Evolutionary conservation across 2,329 filamentous ascomycete genomes (phyloP), one percentile per base, ranked within the genome.

Genomic region (Pseudogymnoascus sp.): DNA sequence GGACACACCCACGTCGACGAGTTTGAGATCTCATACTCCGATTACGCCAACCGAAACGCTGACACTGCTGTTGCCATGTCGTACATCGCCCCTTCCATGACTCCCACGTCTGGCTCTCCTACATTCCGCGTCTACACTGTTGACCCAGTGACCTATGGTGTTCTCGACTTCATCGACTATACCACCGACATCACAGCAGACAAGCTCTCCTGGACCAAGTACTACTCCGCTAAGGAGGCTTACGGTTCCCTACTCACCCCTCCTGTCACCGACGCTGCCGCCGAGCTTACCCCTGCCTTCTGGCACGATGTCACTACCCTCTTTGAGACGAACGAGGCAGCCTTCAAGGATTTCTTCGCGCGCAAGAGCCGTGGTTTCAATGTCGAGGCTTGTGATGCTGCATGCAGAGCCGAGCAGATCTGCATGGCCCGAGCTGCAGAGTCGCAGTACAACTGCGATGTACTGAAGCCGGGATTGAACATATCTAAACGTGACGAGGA

Each of bases 221-320:
- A 69, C 59, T 73, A 73, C 61, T 71, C 67, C 7, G 71, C 69
- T 4, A 73, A 72, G 40, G 71, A 69, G 28, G 63, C 67, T 4
- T 75, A 75, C 41, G 71, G 71, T 11, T 35, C 66, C 11, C 62
- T 70, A 1, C 71, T 81, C 12, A 69, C 64, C 31, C 78, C 80
- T 38, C 76, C 79, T 1, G 66, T 79, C 16, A 71, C 71, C 8
- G 75, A 75, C 3, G 72, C 71, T 0, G 59, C 65, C 0, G 69
- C 70, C 5, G 77, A 86, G 66, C 77, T 87, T 35, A 82, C 80
- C 1, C 79, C 83, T 0, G 79, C 78, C 0, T 85, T 85, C 71
- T 86, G 83, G 83, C 83, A 85, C 69, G 79, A 81, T 65, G 75
- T 85, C 18, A 85, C 83, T 1, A 73, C 73, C 0, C 69, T 74